Conservation (phyloP, 805 yeast species). For the Wickerhamiella galacta region DNA sequence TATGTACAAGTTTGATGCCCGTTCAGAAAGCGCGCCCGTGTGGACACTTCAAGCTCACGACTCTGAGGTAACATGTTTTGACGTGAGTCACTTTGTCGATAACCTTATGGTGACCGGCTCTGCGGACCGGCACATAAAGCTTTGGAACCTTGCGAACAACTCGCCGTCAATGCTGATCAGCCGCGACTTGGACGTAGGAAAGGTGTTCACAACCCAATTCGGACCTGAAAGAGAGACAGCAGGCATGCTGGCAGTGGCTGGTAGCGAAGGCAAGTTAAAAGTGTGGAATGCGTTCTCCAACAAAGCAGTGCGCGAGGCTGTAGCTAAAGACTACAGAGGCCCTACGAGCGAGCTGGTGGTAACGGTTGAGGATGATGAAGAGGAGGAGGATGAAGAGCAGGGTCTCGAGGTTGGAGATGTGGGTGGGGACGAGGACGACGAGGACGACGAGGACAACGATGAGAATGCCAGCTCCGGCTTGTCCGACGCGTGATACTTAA, state of each 20-base stretch:
- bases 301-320: constrained; percentile 52
- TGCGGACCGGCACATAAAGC: constrained; percentile 67
- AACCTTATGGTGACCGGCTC: constrained; percentile 77
- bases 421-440: no score
- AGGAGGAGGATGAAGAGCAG: constrained; percentile 9
- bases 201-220: constrained; percentile 66
- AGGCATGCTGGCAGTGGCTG: constrained; percentile 76
- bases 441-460: neutral
- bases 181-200: constrained; percentile 88
- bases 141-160: constrained; percentile 59
- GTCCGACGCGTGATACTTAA: no score
- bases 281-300: constrained; percentile 88
- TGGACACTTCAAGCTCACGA: constrained; percentile 98
- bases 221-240: constrained; percentile 77
- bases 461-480: neutral
- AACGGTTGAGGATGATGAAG: constrained; percentile 10
- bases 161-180: constrained; percentile 76
- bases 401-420: no score
- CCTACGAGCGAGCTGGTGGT: constrained; percentile 6
- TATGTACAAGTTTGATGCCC: constrained; percentile 75
- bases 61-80: constrained; percentile 73
- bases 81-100: constrained; percentile 46
- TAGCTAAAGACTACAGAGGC: constrained; percentile 26
- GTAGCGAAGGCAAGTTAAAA: constrained; percentile 67
- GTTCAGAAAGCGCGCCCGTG: constrained; percentile 47